phyloP scores from a whole-genome alignment of 2,329 filamentous ascomycete species.

The Colletotrichum lindemuthianum region DNA sequence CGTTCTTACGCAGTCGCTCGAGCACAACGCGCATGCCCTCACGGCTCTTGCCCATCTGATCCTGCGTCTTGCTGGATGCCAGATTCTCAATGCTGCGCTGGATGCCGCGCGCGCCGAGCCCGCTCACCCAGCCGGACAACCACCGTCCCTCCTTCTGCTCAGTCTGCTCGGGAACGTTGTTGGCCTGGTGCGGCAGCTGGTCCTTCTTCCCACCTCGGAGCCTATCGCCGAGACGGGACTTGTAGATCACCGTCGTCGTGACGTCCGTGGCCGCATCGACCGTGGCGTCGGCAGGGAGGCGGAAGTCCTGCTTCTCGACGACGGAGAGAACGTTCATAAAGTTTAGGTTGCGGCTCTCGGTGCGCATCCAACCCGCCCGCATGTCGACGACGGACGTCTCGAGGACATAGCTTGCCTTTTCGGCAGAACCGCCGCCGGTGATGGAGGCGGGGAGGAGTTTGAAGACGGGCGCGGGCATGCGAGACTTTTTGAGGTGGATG shows the following conservation, averaged over 20 bases:
- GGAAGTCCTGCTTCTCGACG: conserved; percentile 79
- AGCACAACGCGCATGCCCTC: conserved; percentile 87
- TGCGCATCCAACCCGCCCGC: conserved; percentile 83
- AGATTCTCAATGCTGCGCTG: conserved; percentile 84
- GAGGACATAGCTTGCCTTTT: conserved; percentile 82
- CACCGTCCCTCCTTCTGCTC: conserved; percentile 55
- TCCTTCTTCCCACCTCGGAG: conserved; percentile 63
- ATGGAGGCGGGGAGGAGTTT: conserved; percentile 78
- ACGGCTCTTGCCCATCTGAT: conserved; percentile 81
- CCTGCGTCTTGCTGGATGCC: conserved; percentile 79
- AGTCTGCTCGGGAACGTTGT: conserved; percentile 49
- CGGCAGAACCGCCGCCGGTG: conserved; percentile 68
- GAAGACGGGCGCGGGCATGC: conserved; percentile 77
- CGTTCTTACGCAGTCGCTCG: conserved; percentile 71
- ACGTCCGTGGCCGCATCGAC: conserved; percentile 67
- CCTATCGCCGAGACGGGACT: conserved; percentile 76
- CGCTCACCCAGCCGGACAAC: conserved; percentile 62
- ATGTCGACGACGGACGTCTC: conserved; percentile 84
- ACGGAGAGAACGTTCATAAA: conserved; percentile 84
- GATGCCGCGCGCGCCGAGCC: conserved; percentile 76
- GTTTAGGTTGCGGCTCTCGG: conserved; percentile 83
- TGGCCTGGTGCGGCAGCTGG: conserved; percentile 47
- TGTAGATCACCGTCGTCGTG: conserved; percentile 77
- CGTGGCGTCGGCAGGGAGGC: conserved; percentile 49
- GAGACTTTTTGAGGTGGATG: conserved; percentile 83